Evolutionary conservation across 257 asterid genomes (phyloP).

Genomic region (Solanum infundibuliforme): DNA sequence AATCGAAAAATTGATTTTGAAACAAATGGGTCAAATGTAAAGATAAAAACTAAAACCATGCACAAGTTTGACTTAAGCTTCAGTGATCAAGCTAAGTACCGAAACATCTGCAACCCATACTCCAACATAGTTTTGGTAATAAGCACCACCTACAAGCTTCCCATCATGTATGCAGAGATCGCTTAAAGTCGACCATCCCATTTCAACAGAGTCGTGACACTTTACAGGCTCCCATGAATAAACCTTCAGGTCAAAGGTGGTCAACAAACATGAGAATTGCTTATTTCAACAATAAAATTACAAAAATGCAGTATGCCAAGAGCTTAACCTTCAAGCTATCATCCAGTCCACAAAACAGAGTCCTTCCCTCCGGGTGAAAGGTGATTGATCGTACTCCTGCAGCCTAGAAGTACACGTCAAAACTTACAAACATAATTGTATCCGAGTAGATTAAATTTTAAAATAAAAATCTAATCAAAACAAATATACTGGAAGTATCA

Average conservation of each 20-base stretch:
- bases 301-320: constrained; percentile 2
- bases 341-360: constrained; percentile 84
- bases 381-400: constrained; percentile 77
- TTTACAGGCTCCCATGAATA: constrained; percentile 97
- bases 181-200: constrained; percentile 97
- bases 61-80: background rate
- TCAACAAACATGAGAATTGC: constrained; percentile 3
- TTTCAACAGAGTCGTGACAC: constrained; percentile 86
- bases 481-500: background rate
- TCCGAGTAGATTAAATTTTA: background rate
- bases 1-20: background rate
- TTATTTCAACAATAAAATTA: background rate
- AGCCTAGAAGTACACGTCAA: constrained; percentile 30
- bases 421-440: constrained; percentile 4
- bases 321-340: constrained; percentile 78
- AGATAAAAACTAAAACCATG: background rate
- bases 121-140: constrained; percentile 81
- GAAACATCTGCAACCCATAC: constrained; percentile 93
- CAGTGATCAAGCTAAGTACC: constrained; percentile 27
- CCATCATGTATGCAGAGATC: constrained; percentile 88
- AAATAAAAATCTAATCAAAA: background rate
- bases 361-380: constrained; percentile 92
- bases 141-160: constrained; percentile 89
- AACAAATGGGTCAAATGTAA: background rate
- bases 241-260: constrained; percentile 45